A percentile compares a stretch with the other conserved stretches of the same genome.
Conservation (phyloP, 2,329 filamentous ascomycete species). For the Ophiocordyceps camponoti-leonardi region DNA sequence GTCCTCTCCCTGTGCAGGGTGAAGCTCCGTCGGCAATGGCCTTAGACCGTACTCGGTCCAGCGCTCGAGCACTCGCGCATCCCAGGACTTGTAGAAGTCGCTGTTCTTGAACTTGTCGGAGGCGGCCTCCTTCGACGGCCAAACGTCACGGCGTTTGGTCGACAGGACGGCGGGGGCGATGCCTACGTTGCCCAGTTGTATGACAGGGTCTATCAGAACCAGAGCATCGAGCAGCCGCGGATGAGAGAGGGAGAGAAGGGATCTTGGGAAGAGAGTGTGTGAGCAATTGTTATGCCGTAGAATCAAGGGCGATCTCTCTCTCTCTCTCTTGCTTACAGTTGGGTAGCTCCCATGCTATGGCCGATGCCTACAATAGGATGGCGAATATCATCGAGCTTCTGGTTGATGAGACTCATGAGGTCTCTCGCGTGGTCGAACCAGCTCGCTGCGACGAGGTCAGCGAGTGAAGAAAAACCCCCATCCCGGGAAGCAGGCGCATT, state of each 20-base stretch:
- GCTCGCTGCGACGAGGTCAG: slow-evolving; percentile 33
- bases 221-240: slow-evolving; percentile 63
- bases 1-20: background rate
- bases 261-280: slow-evolving; percentile 25
- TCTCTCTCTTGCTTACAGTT: background rate
- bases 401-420: background rate
- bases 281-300: slow-evolving; percentile 46
- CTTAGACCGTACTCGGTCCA: background rate
- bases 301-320: background rate
- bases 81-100: slow-evolving; percentile 66
- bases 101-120: slow-evolving; percentile 45
- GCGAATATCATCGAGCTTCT: background rate
- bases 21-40: background rate
- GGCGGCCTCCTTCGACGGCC: slow-evolving; percentile 61
- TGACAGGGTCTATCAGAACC: slow-evolving; percentile 72
- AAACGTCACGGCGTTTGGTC: slow-evolving; percentile 57
- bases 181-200: slow-evolving; percentile 23
- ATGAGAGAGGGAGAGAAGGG: slow-evolving; percentile 47
- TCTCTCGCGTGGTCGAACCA: slow-evolving; percentile 60
- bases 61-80: slow-evolving; percentile 54
- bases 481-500: slow-evolving; percentile 3
- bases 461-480: background rate
- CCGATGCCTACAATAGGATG: background rate
- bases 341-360: background rate
- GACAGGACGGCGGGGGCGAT: slow-evolving; percentile 40